Base-by-base conservation (phyloP, 768 basidiomycete species). In the Termitomyces sp. region DNA sequence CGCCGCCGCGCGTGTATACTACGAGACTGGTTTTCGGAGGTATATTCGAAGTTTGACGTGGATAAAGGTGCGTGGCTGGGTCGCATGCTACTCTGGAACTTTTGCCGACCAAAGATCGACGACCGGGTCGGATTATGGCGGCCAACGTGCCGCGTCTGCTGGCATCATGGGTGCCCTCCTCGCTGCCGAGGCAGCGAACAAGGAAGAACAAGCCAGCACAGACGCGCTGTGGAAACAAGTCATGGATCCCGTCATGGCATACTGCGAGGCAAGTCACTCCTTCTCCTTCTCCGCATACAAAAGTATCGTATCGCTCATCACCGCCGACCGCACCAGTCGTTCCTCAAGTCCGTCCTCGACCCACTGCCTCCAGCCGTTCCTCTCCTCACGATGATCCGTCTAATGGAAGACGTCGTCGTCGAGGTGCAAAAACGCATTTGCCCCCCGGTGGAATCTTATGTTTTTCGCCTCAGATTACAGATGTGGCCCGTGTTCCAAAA, bases 401-500 rank as follows among this genome's bases (percentile, higher is more conserved):
- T 99, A 18, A 91, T 90, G 48, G 94, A 98, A 69, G 83, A 85
- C 44, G 79, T 94, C 41, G 80, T 90, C 46, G 65, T 78, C 6
- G 88, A 92, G 63, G 82, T 92, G 13, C 88, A 93, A 66, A 82
- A 80, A 62, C 85, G 94, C 49, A 82, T 80, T 10, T 93, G 90
- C 63, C 74, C 86, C 6, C 91, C 94, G 14, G 79, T 94, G 22
- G 91, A 95, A 63, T 79, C 82, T 8, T 94, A 88, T 69, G 78
- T 95, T 52, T 90, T 94, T 68, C 78, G 81, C 1, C 77, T 94
- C 45, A 87, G 92, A 22, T 72, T 99, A 55, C 81, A 86, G 63
- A 84, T 98, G 79, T 98, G 94, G 93, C 97, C 96, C 2, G 77
- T 89, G 5, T 98, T 96, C 71, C 90, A 95, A 67, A 95, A 90